phyloP scores from a whole-genome alignment of 257 asterid species.

The Solanum rostratum region DNA sequence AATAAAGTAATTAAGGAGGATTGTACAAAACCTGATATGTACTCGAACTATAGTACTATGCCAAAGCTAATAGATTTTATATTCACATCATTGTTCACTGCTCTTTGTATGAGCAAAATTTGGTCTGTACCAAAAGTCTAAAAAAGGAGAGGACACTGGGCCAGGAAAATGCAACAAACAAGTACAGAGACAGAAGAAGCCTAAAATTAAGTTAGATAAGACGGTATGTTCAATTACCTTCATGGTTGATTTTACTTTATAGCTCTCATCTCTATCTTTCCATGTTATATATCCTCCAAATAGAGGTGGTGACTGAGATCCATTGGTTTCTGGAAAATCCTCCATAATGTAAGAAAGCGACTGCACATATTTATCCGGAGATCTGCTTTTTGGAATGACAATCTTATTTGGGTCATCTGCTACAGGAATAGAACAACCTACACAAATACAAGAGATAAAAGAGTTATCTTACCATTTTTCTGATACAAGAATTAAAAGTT shows the following conservation, averaged over 20 bases:
- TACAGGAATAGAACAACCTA: slow-evolving; percentile 83
- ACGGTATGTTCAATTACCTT: slow-evolving; percentile 34
- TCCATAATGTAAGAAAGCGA: slow-evolving; percentile 58
- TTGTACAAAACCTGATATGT: neutral
- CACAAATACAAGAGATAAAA: neutral
- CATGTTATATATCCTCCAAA: slow-evolving; percentile 87
- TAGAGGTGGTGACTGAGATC: slow-evolving; percentile 58
- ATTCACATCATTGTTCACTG: neutral
- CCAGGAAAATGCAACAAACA: neutral
- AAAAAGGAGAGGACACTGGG: neutral
- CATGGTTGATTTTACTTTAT: slow-evolving; percentile 66
- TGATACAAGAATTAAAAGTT: neutral
- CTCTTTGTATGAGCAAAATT: neutral
- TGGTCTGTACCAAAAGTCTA: neutral
- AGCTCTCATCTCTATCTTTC: slow-evolving; percentile 79
- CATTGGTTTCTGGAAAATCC: slow-evolving; percentile 33
- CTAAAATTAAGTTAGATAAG: neutral
- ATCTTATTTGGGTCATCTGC: slow-evolving; percentile 44
- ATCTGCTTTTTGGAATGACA: slow-evolving; percentile 46
- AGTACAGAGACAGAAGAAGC: neutral
- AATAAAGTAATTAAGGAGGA: neutral
- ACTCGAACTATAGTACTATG: neutral
- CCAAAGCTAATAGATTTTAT: neutral
- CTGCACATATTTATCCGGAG: slow-evolving; percentile 44
- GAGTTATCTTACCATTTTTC: neutral